Percentiles rank a stretch among this genome's conserved stretches.
Evolutionary conservation across 2,329 filamentous ascomycete species (phyloP).

Genomic region (Cladosporium colombiae): DNA sequence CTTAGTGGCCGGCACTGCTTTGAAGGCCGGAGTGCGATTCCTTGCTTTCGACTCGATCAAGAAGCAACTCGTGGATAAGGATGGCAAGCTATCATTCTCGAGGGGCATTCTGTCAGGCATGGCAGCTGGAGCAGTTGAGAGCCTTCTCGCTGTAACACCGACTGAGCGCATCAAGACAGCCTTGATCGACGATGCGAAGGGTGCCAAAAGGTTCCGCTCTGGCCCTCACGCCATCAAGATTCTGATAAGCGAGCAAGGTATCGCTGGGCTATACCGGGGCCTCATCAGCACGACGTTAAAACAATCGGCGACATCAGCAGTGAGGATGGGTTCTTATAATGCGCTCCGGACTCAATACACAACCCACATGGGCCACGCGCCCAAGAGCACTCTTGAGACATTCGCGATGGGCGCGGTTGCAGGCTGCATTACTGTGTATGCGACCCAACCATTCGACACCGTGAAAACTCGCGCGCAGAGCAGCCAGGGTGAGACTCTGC

Average conservation of each 20-base stretch:
- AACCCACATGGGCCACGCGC: slow-evolving; percentile 27
- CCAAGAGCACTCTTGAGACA: slow-evolving; percentile 29
- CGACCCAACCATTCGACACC: slow-evolving; percentile 48
- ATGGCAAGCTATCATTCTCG: slow-evolving; percentile 31
- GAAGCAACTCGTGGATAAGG: slow-evolving; percentile 31
- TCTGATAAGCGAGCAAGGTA: slow-evolving; percentile 44
- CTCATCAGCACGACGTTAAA: slow-evolving; percentile 51
- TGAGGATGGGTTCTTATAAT: slow-evolving; percentile 54
- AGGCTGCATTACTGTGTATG: slow-evolving; percentile 41
- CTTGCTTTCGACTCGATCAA: slow-evolving; percentile 37
- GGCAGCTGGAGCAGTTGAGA: slow-evolving; percentile 62
- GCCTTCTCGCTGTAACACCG: slow-evolving; percentile 65
- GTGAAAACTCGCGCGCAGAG: slow-evolving; percentile 45
- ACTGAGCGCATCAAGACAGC: slow-evolving; percentile 71
- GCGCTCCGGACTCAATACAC: slow-evolving; percentile 43
- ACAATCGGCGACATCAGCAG: slow-evolving; percentile 50
- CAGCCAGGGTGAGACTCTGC: slow-evolving; percentile 31
- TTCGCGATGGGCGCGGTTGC: slow-evolving; percentile 37
- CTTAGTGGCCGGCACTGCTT: slow-evolving; percentile 34
- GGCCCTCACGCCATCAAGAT: slow-evolving; percentile 6
- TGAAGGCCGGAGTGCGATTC: slow-evolving; percentile 38
- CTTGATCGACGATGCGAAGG: slow-evolving; percentile 59
- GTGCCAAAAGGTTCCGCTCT: slow-evolving; percentile 28
- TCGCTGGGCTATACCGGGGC: slow-evolving; percentile 49
- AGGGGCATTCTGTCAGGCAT: slow-evolving; percentile 55